Percentiles rank a stretch among this genome's conserved stretches.
Evolutionary conservation across 2,329 filamentous ascomycete genomes (phyloP).

Genomic region (Stylonectria norvegica): DNA sequence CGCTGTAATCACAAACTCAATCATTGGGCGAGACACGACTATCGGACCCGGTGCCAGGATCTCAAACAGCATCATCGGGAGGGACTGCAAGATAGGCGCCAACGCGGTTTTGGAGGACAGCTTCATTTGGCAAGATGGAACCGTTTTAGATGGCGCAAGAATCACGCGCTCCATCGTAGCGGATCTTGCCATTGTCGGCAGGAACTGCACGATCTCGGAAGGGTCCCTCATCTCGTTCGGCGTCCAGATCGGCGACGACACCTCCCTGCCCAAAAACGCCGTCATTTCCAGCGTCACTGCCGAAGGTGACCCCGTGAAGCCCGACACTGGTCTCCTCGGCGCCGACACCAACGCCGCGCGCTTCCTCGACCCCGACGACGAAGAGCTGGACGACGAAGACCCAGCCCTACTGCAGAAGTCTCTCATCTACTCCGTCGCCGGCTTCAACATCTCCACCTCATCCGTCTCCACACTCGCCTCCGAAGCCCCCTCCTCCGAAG

Average conservation of each 20-base stretch:
- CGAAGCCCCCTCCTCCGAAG: conserved; percentile 61
- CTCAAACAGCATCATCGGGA: conserved; percentile 74
- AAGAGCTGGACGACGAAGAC: conserved; percentile 49
- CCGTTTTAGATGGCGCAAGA: conserved; percentile 69
- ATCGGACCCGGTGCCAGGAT: conserved; percentile 71
- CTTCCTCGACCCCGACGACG: conserved; percentile 46
- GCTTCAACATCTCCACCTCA: conserved; percentile 51
- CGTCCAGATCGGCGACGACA: conserved; percentile 65
- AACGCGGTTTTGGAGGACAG: conserved; percentile 76
- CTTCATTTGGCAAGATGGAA: conserved; percentile 83
- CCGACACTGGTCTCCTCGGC: conserved; percentile 48
- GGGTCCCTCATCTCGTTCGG: conserved; percentile 79
- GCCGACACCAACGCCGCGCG: conserved; percentile 47
- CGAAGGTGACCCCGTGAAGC: conserved; percentile 35
- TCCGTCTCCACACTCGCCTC: conserved; percentile 61
- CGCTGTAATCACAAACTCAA: conserved; percentile 66
- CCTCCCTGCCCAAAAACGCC: conserved; percentile 39
- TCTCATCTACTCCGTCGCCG: conserved; percentile 52
- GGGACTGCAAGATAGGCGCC: conserved; percentile 79
- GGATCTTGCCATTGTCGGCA: conserved; percentile 67
- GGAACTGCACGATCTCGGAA: conserved; percentile 62
- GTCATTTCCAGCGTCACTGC: conserved; percentile 35
- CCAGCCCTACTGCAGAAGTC: conserved; percentile 52
- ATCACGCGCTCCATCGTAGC: conserved; percentile 75
- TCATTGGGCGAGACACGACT: conserved; percentile 72